Conservation (phyloP, 495 filamentous ascomycete genomes). For the Hypoxylon trugodes region DNA sequence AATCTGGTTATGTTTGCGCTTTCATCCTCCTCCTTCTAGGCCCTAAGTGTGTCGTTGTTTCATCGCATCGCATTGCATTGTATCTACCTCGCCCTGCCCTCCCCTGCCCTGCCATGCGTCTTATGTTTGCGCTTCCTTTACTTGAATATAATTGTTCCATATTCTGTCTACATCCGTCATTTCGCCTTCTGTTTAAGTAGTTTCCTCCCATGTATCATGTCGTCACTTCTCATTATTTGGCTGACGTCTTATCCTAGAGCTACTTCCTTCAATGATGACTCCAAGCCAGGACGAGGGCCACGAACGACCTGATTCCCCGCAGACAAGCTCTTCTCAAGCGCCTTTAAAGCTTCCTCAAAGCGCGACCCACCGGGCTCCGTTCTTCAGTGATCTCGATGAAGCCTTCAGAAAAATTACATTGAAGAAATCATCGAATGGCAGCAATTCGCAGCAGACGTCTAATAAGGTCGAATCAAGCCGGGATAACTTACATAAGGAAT, state of each 20-base stretch:
- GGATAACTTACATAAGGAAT: not conserved
- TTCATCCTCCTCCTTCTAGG: no score
- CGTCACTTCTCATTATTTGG: not conserved
- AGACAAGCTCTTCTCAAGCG: not conserved
- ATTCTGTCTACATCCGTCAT: not conserved
- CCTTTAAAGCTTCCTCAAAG: not conserved
- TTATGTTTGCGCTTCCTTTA: no score
- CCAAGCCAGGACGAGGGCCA: conserved; percentile 3
- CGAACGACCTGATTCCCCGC: not conserved
- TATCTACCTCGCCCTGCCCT: no score
- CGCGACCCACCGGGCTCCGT: conserved; percentile 11
- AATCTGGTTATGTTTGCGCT: no score
- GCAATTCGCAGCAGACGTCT: not conserved
- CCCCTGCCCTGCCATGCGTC: no score
- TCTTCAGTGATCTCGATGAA: conserved; percentile 30
- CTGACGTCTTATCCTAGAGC: not conserved
- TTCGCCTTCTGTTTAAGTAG: not conserved
- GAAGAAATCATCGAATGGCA: not conserved
- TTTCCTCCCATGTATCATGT: not conserved
- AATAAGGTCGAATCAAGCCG: not conserved
- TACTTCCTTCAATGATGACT: not conserved
- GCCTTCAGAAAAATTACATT: conserved; percentile 32
- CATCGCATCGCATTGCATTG: no score
- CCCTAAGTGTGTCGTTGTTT: no score
- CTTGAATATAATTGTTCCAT: no score